Percentiles rank a stretch among this genome's conserved stretches.
phyloP scores from a whole-genome alignment of 2,329 filamentous ascomycete species.

The Chaetomium globosum region DNA sequence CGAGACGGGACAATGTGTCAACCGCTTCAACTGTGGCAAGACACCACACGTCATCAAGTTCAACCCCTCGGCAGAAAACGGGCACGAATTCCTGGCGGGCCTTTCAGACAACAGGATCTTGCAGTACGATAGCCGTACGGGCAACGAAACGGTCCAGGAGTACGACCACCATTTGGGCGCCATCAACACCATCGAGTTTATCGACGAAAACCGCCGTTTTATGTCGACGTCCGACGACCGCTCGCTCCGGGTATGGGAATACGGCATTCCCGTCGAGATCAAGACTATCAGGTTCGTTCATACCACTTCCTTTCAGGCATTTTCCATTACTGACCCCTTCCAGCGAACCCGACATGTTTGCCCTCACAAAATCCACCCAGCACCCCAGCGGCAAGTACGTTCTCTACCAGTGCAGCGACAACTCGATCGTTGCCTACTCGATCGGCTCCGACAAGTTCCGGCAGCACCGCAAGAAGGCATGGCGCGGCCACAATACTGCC shows the following conservation, averaged over 20 bases:
- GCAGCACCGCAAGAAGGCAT: slow-evolving; percentile 96
- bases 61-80: slow-evolving; percentile 75
- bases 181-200: slow-evolving; percentile 96
- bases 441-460: slow-evolving; percentile 87
- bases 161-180: slow-evolving; percentile 98
- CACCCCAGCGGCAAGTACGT: slow-evolving; percentile 94
- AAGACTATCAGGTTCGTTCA: slow-evolving; percentile 68
- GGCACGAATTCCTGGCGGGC: slow-evolving; percentile 89
- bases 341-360: slow-evolving; percentile 96
- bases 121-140: slow-evolving; percentile 85
- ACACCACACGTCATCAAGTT: slow-evolving; percentile 94
- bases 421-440: slow-evolving; percentile 95
- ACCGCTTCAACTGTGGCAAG: slow-evolving; percentile 89
- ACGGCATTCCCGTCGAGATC: slow-evolving; percentile 83
- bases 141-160: slow-evolving; percentile 83
- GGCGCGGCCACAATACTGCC: slow-evolving; percentile 92
- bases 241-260: slow-evolving; percentile 94
- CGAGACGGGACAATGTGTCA: slow-evolving; percentile 85
- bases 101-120: slow-evolving; percentile 99
- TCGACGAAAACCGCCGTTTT: slow-evolving; percentile 91
- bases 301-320: slow-evolving; percentile 49
- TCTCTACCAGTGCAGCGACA: slow-evolving; percentile 89
- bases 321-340: not conserved
- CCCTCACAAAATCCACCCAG: slow-evolving; percentile 79
- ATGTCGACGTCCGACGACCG: slow-evolving; percentile 99